Percentiles rank a stretch among this genome's conserved stretches.
phyloP scores from a whole-genome alignment of 768 basidiomycete genomes.

The Brasilioporus rufonigricans region DNA sequence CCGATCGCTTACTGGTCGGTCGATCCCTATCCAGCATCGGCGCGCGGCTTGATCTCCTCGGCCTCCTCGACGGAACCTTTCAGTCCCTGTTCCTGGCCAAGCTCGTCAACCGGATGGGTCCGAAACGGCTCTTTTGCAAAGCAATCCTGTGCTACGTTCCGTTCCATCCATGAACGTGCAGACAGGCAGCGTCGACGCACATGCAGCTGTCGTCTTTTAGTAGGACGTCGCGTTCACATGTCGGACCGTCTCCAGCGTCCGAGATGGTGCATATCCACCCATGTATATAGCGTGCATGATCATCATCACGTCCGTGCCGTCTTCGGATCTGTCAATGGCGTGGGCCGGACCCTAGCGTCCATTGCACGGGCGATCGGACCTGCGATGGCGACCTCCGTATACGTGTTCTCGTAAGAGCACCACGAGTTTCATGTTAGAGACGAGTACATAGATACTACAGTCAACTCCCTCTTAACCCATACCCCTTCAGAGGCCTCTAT shows the following conservation, averaged over 20 bases:
- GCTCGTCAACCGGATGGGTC: constrained; percentile 35
- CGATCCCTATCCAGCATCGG: constrained; percentile 39
- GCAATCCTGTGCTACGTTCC: constrained; percentile 21
- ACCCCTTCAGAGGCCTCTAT: too few relatives aligned
- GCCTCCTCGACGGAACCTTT: constrained; percentile 33
- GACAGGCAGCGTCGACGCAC: constrained; percentile 36
- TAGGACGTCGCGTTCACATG: constrained; percentile 44
- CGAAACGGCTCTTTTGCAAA: constrained; percentile 30
- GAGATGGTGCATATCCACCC: constrained; percentile 6
- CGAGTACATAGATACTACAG: too few relatives aligned
- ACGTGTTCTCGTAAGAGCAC: constrained; percentile 47
- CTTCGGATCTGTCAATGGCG: constrained; percentile 64
- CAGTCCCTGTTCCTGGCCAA: constrained; percentile 40
- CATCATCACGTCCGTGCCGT: constrained; percentile 60
- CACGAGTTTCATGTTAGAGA: too few relatives aligned
- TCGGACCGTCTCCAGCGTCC: too few relatives aligned
- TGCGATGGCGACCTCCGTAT: constrained; percentile 46
- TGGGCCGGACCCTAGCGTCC: constrained; percentile 45
- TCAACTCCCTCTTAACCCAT: too few relatives aligned
- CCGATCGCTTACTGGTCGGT: constrained; percentile 36
- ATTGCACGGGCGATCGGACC: constrained; percentile 49
- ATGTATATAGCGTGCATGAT: constrained; percentile 52
- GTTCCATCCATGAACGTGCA: constrained; percentile 32
- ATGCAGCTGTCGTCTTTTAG: constrained; percentile 41
- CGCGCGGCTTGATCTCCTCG: constrained; percentile 33